Base-by-base conservation (phyloP, 306 rosid genomes). In the Inga oerstediana region DNA sequence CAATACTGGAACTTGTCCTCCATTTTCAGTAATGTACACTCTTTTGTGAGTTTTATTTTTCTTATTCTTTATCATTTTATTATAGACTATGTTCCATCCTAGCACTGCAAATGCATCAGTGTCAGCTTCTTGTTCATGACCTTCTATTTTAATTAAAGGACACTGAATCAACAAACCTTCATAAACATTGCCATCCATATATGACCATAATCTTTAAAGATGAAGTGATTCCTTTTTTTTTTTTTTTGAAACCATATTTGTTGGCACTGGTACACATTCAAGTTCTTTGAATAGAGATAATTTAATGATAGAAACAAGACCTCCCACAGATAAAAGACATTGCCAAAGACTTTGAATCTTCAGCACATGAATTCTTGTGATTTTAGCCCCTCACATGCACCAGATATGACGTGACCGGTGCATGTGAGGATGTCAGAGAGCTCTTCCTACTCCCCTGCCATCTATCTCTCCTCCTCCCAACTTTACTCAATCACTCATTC, bases 241-340 rank as follows among this genome's bases (percentile, higher is more conserved):
- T 3, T 27, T 27, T 27, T 27, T 27, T n/a, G 2, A 69, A 39
- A 69, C 49, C 44, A 17, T 69, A 69, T 27, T 69, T 2, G 30
- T 9, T 16, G n/a, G 2, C 10, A 72, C 16, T 10, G 11, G 35
- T 22, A 61, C 4, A 16, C 34, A 24, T 61, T 30, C 39, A 39
- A 39, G 1, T 17, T 17, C 24, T 22, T 35, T 39, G 16, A 49
- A 30, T 74, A 15, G 3, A 7, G 6, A 22, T 14, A 49, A 74
- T 49, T 32, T 49, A 74, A 49, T 30, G 7, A 74, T 71, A 43
- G 54, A 71, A 20, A 12, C n/a, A 71, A 71, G 19, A 27, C 34
- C 49, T 69, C 32, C 75, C 20, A 12, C 75, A 71, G 75, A 71
- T 54, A 43, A 20, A 41, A 71, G 71, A 41, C 74, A 70, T 4